Percentiles rank a stretch among this genome's conserved stretches.
These are phyloP conservation scores for Lophium mytilinum DNA, from an alignment of 495 filamentous ascomycete species.

Conservation along the genomic window DNA sequence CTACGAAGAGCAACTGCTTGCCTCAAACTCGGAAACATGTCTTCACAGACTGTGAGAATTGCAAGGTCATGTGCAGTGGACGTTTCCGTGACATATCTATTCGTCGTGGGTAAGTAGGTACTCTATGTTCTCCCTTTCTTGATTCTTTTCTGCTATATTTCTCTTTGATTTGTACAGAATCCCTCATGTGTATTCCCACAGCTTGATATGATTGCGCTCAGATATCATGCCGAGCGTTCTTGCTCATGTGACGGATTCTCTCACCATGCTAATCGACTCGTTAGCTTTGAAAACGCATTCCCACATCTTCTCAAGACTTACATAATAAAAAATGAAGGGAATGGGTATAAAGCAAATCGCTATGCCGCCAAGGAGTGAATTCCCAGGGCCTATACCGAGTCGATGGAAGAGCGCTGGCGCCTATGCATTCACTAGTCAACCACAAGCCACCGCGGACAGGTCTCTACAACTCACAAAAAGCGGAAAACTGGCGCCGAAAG, in stretches of 20 bases:
- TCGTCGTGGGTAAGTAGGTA: no score
- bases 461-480: slow-evolving; percentile 32
- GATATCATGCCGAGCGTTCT: slow-evolving; percentile 4
- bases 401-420: slow-evolving; percentile 1
- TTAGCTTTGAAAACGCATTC: background rate
- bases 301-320: background rate
- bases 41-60: background rate
- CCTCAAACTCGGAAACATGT: background rate
- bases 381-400: slow-evolving; percentile 2
- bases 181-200: no score
- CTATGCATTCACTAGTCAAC: background rate
- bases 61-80: background rate
- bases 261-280: background rate
- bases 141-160: no score
- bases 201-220: background rate
- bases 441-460: background rate
- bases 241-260: slow-evolving; percentile 5
- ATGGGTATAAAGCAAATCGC: slow-evolving; percentile 1
- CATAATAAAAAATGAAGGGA: slow-evolving; percentile 2
- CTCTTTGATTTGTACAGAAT: no score
- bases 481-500: slow-evolving; percentile 41
- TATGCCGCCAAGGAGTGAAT: slow-evolving; percentile 4
- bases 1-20: background rate
- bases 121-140: no score
- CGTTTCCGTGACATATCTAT: no score